Evolutionary conservation across 495 filamentous ascomycete genomes (phyloP).

Genomic region (Xylaria scruposa): DNA sequence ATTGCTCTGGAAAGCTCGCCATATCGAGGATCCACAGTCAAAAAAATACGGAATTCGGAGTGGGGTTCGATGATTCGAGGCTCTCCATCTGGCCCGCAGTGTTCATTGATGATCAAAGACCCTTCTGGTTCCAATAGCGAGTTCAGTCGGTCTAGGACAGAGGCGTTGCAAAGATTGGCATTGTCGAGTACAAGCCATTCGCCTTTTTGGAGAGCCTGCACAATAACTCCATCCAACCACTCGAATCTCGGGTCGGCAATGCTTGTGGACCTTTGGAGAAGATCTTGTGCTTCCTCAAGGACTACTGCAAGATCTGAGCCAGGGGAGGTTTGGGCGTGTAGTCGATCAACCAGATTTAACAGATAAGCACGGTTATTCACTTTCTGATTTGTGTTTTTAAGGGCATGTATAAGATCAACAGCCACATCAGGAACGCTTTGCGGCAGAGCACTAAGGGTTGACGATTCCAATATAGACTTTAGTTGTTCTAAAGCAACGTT

Average conservation of each 20-base stretch:
- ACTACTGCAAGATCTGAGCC: conserved; percentile 36
- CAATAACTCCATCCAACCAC: conserved; percentile 92
- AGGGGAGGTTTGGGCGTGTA: conserved; percentile 36
- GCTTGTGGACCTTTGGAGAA: conserved; percentile 52
- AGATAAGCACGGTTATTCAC: conserved; percentile 39
- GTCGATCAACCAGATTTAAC: conserved; percentile 38
- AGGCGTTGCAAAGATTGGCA: conserved; percentile 93
- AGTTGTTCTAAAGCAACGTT: conserved; percentile 63
- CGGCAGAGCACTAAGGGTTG: conserved; percentile 59
- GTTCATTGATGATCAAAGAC: conserved; percentile 87
- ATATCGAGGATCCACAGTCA: conserved; percentile 91
- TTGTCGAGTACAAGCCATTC: conserved; percentile 96
- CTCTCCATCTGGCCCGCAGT: conserved; percentile 80
- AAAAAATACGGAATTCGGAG: conserved; percentile 86
- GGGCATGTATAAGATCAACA: conserved; percentile 49
- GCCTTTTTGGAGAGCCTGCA: conserved; percentile 84
- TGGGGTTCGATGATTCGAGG: conserved; percentile 82
- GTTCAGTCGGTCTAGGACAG: conserved; percentile 93
- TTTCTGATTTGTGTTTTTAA: conserved; percentile 40
- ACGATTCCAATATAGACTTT: conserved; percentile 57
- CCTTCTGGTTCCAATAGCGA: conserved; percentile 93
- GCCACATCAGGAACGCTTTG: conserved; percentile 49
- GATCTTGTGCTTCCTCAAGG: conserved; percentile 40
- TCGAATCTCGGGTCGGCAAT: conserved; percentile 82
- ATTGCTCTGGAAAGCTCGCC: conserved; percentile 96